Percentiles rank a stretch among this genome's conserved stretches.
These are phyloP conservation scores for Macaranga tanarius DNA, from an alignment of 441 rosid genomes.

Conservation along the genomic window DNA sequence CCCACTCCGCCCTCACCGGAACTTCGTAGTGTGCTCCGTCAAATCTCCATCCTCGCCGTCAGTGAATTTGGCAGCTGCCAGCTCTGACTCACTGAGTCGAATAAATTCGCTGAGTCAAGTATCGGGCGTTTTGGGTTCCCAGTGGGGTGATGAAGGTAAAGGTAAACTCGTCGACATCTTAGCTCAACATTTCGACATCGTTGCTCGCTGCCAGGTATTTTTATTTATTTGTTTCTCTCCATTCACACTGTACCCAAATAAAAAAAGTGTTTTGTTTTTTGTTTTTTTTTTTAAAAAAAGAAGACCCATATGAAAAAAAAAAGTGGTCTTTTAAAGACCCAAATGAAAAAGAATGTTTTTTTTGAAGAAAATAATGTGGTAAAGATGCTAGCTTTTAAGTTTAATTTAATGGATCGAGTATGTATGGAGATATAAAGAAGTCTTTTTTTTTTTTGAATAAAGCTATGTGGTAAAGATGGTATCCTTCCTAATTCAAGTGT, in stretches of 20 bases:
- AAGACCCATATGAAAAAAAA: too few species aligned
- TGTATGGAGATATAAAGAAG: too few species aligned
- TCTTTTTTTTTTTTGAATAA: too few species aligned
- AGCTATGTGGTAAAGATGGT: not conserved
- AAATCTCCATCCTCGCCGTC: constrained; percentile 42
- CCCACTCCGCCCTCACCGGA: constrained; percentile 31
- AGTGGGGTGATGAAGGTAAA: constrained; percentile 98
- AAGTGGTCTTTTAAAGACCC: too few species aligned
- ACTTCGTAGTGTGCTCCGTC: constrained; percentile 45
- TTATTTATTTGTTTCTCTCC: too few species aligned
- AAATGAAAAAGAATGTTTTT: not conserved
- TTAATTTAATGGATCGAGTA: too few species aligned
- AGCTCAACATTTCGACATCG: constrained; percentile 82
- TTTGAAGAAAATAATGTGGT: not conserved
- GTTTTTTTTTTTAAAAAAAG: too few species aligned
- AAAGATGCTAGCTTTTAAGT: not conserved
- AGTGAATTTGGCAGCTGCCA: constrained; percentile 40
- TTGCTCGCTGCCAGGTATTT: constrained; percentile 91
- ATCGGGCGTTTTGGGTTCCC: constrained; percentile 83
- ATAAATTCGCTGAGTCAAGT: constrained; percentile 81
- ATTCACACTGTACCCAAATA: too few species aligned
- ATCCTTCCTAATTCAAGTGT: too few species aligned
- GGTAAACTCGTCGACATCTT: constrained; percentile 95
- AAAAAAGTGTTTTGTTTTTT: too few species aligned
- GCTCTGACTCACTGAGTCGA: constrained; percentile 42